Base-by-base conservation (phyloP, 1,284 basidiomycete genomes). In the Tylopilus orsonianus region DNA sequence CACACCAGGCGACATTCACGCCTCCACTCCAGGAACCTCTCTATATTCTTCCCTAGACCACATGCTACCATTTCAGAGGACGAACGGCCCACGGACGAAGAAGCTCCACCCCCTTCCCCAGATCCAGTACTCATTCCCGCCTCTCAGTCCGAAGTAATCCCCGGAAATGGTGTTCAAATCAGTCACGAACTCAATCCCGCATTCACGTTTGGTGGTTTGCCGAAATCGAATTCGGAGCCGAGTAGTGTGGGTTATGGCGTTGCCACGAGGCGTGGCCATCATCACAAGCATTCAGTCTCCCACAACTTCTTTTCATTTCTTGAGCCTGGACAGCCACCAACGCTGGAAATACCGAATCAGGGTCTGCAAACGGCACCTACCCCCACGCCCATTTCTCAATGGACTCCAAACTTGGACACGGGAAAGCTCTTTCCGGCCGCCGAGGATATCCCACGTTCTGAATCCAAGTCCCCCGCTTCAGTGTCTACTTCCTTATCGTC, bases 241-340 rank as follows among this genome's bases (percentile, higher is more conserved):
- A 55, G 50, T 5, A 32, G 43, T 8, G 50, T 65, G 2, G n/a
- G 10, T 35, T 32, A 44, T 5, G 41, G 41, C 16, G 56, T 62
- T 24, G 53, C 58, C 36, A 33, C 52, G 43, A 75, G 87, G 30
- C 73, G 87, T 46, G 90, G 90, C 0, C 92, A 94, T 62, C 92
- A 94, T 68, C 94, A 97, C 63, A 90, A 93, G 62, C 93, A 96
- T 68, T 97, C 93, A 0, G 69, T 95, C 20, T 96, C 93, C 1
- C 93, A 96, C 68, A 93, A 91, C 64, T 93, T 96, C 70, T 96
- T 96, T 72, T 87, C 87, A 0, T 92, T 91, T 61, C 79, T 91
- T 50, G 86, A 90, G 56, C 86, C 86, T 14, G 76, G 74, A 4
- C 54, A 57, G 36, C 58, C 48, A 40, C 40, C 24, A 9, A 35